phyloP scores from a whole-genome alignment of 305 asterid species.

The Fraxinus greggii region DNA sequence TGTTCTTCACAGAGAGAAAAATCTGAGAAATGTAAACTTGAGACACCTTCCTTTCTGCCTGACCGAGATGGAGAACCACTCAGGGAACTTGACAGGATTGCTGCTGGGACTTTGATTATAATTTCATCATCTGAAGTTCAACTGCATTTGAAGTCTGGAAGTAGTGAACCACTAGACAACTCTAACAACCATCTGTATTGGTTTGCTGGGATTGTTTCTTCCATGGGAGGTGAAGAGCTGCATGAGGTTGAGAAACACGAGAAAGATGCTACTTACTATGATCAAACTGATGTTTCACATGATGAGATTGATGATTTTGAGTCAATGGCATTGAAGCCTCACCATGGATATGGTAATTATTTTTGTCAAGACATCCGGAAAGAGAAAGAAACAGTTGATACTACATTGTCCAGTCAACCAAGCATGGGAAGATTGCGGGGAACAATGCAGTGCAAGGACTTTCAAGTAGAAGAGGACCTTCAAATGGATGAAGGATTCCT shows the following conservation, averaged over 20 bases:
- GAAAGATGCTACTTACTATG: slow-evolving; percentile 23
- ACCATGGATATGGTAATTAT: slow-evolving; percentile 11
- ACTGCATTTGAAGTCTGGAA: slow-evolving; percentile 20
- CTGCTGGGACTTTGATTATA: slow-evolving; percentile 52
- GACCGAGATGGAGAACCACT: slow-evolving; percentile 24
- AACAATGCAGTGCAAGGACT: slow-evolving; percentile 25
- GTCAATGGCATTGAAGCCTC: slow-evolving; percentile 1
- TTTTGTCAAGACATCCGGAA: slow-evolving; percentile 15
- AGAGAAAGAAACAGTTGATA: slow-evolving; percentile 25
- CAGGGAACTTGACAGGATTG: slow-evolving; percentile 35
- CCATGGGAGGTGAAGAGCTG: slow-evolving; percentile 31
- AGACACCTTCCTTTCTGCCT: slow-evolving; percentile 20
- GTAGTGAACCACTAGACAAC: slow-evolving; percentile 15
- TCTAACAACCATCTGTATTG: slow-evolving; percentile 32
- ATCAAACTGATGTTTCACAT: slow-evolving; percentile 16
- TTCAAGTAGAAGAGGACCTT: slow-evolving; percentile 22
- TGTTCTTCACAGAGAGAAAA: slow-evolving; percentile 53
- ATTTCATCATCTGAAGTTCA: slow-evolving; percentile 33
- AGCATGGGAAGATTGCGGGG: slow-evolving; percentile 23
- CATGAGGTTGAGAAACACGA: slow-evolving; percentile 19
- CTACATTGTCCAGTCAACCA: slow-evolving; percentile 5
- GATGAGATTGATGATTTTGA: slow-evolving; percentile 1
- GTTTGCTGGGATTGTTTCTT: slow-evolving; percentile 56
- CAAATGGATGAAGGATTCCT: slow-evolving; percentile 11
- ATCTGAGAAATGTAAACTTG: slow-evolving; percentile 37